Percentiles rank a stretch among this genome's conserved stretches.
Evolutionary conservation across 2,329 filamentous ascomycete species (phyloP).

Genomic region (Fusarium transvaalense): DNA sequence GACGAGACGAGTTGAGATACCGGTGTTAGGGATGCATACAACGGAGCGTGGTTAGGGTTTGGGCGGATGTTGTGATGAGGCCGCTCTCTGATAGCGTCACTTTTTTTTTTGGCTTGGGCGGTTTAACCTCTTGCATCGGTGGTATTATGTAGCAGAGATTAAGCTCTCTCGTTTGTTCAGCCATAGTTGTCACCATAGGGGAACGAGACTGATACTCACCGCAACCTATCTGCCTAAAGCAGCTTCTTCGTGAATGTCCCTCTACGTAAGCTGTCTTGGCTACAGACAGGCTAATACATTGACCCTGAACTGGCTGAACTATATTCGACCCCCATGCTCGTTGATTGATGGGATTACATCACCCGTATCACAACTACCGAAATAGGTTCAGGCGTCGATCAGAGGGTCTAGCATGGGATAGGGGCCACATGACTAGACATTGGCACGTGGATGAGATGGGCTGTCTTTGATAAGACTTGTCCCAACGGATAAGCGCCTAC

Average conservation of each 20-base stretch:
- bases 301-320: background rate
- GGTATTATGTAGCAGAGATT: slow-evolving; percentile 12
- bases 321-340: background rate
- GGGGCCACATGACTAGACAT: slow-evolving; percentile 35
- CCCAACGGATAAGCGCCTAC: background rate
- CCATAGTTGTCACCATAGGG: slow-evolving; percentile 1
- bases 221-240: background rate
- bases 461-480: slow-evolving; percentile 26
- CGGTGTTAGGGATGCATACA: slow-evolving; percentile 30
- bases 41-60: slow-evolving; percentile 9
- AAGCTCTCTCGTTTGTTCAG: slow-evolving; percentile 27
- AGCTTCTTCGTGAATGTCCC: background rate
- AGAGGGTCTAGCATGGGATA: slow-evolving; percentile 36
- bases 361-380: slow-evolving; percentile 32
- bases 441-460: slow-evolving; percentile 31
- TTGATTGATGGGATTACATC: slow-evolving; percentile 39
- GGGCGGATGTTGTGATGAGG: slow-evolving; percentile 30
- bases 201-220: slow-evolving; percentile 16
- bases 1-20: slow-evolving; percentile 16
- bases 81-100: slow-evolving; percentile 31
- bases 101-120: slow-evolving; percentile 30
- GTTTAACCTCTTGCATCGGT: background rate
- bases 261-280: background rate
- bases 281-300: background rate
- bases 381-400: slow-evolving; percentile 38